phyloP scores from a whole-genome alignment of 345 rosid genomes.

The Lumnitzera racemosa region DNA sequence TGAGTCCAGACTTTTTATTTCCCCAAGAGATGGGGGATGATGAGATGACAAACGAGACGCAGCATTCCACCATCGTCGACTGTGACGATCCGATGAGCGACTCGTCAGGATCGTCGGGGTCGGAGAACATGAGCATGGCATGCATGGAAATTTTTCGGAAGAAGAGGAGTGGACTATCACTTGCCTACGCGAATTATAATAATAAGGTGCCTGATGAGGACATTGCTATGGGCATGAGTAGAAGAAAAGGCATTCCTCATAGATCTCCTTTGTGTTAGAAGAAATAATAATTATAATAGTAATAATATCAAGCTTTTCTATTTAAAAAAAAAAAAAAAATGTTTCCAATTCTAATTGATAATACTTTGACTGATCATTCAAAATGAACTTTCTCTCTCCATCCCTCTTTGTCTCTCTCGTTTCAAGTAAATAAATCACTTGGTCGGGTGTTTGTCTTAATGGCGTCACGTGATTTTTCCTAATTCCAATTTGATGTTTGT shows the following conservation, averaged over 20 bases:
- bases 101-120: constrained; percentile 66
- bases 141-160: constrained; percentile 33
- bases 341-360: background rate
- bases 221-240: constrained; percentile 55
- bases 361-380: constrained; percentile 20
- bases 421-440: constrained; percentile 35
- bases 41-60: constrained; percentile 45
- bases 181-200: constrained; percentile 45
- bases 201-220: constrained; percentile 44
- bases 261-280: constrained; percentile 80
- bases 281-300: background rate
- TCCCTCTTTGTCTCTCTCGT: constrained; percentile 7
- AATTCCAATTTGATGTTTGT: constrained; percentile 39
- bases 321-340: background rate
- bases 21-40: constrained; percentile 81
- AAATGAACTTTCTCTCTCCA: constrained; percentile 11
- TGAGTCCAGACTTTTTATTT: constrained; percentile 79
- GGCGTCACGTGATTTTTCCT: constrained; percentile 79
- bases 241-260: constrained; percentile 94
- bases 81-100: constrained; percentile 64
- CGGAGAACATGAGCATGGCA: constrained; percentile 10
- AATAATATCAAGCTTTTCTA: constrained; percentile 1
- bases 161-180: constrained; percentile 50
- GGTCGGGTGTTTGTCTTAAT: constrained; percentile 72
- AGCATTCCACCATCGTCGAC: constrained; percentile 63